Evolutionary conservation across 2,329 filamentous ascomycete species (phyloP).

Genomic region (Colletotrichum nymphaeae): DNA sequence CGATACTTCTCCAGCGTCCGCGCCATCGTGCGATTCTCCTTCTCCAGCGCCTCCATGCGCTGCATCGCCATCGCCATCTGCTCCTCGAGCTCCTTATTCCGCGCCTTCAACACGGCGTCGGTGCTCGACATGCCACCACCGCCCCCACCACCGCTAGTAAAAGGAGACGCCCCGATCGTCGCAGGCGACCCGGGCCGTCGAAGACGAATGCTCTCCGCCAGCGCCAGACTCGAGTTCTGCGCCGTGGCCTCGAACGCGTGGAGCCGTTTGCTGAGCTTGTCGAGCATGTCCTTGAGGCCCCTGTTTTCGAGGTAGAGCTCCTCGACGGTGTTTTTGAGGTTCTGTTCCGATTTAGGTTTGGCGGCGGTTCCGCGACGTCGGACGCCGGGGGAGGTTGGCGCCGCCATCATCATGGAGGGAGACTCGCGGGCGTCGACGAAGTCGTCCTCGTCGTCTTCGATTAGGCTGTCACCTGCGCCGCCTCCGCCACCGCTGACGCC

Average conservation of each 20-base stretch:
- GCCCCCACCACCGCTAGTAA: neutral
- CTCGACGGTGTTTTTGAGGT: conserved; percentile 77
- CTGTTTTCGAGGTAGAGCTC: conserved; percentile 91
- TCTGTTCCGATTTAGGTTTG: conserved; percentile 54
- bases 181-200: conserved; percentile 68
- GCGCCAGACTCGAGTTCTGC: conserved; percentile 85
- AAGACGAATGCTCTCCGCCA: conserved; percentile 84
- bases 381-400: conserved; percentile 54
- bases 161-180: conserved; percentile 40
- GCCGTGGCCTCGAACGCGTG: conserved; percentile 93
- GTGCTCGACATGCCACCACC: conserved; percentile 32
- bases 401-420: conserved; percentile 48
- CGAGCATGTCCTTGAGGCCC: conserved; percentile 84
- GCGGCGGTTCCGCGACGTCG: conserved; percentile 46
- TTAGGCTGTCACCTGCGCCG: conserved; percentile 51
- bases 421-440: conserved; percentile 90
- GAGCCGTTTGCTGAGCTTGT: conserved; percentile 87
- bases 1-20: conserved; percentile 68
- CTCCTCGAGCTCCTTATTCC: conserved; percentile 75
- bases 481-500: conserved; percentile 18
- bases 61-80: conserved; percentile 67
- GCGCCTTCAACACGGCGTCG: conserved; percentile 55
- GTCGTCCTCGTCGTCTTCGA: conserved; percentile 80
- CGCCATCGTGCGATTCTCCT: conserved; percentile 66
- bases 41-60: conserved; percentile 75